phyloP scores from a whole-genome alignment of 2,329 filamentous ascomycete species.

The Diaporthe velutina region DNA sequence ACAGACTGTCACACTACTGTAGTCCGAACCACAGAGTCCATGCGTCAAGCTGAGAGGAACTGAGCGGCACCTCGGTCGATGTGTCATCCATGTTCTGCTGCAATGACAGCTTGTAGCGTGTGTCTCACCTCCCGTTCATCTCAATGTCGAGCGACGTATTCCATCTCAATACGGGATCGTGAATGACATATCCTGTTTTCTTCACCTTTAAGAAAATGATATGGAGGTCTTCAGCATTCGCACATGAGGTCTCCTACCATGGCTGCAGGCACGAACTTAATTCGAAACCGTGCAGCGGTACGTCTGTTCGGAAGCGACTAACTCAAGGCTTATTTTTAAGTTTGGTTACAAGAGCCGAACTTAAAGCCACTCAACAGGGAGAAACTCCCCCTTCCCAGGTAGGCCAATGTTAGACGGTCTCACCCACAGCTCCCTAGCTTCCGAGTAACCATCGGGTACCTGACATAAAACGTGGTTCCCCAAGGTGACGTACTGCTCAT shows the following conservation, averaged over 20 bases:
- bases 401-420: not conserved
- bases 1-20: not conserved
- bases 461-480: not conserved
- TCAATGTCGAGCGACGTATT: not conserved
- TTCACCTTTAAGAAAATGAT: not conserved
- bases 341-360: slow-evolving; percentile 18
- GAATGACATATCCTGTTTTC: not conserved
- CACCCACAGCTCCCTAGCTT: not conserved
- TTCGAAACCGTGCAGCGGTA: slow-evolving; percentile 15
- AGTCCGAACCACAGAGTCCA: not conserved
- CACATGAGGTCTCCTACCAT: not conserved
- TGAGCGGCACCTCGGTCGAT: not conserved
- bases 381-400: not conserved
- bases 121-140: not conserved
- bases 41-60: not conserved
- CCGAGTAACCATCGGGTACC: slow-evolving; percentile 6
- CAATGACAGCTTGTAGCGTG: not conserved
- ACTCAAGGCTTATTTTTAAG: not conserved
- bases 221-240: not conserved
- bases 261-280: not conserved
- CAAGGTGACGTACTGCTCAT: not conserved
- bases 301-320: slow-evolving; percentile 10
- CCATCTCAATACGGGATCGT: not conserved
- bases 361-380: not conserved
- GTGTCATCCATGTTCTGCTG: not conserved